Conservation (phyloP, 106 monocot genomes). For the Phalaenopsis aphrodite region DNA sequence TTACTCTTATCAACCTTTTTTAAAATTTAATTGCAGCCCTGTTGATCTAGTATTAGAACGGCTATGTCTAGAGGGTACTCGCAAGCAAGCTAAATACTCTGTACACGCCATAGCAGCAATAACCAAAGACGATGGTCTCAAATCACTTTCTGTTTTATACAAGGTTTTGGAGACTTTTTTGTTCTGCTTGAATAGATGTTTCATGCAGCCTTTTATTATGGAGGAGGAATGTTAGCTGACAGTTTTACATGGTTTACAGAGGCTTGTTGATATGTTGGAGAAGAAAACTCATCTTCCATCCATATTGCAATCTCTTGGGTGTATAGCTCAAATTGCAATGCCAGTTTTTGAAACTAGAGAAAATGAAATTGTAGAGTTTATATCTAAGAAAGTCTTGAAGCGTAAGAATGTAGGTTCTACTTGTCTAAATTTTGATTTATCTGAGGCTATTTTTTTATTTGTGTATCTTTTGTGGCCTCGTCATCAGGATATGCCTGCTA, state of each 20-base stretch:
- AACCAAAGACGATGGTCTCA: slow-evolving; percentile 96
- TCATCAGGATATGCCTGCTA: slow-evolving; percentile 4
- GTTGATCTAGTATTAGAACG: slow-evolving; percentile 84
- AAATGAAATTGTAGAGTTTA: slow-evolving; percentile 73
- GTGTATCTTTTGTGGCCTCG: not conserved
- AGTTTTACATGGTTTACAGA: slow-evolving; percentile 36
- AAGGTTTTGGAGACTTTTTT: slow-evolving; percentile 48
- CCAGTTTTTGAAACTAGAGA: slow-evolving; percentile 98
- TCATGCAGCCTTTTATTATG: not conserved
- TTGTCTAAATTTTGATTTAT: not conserved
- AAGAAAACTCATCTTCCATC: slow-evolving; percentile 84
- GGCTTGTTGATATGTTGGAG: slow-evolving; percentile 85
- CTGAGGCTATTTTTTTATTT: not conserved
- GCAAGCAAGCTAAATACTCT: slow-evolving; percentile 94
- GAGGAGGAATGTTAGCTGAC: not conserved
- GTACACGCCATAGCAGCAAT: slow-evolving; percentile 91
- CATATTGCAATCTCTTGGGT: slow-evolving; percentile 88
- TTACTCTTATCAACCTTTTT: not conserved
- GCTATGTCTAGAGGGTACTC: slow-evolving; percentile 80
- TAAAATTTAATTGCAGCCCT: slow-evolving; percentile 43
- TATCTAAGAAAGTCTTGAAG: slow-evolving; percentile 67
- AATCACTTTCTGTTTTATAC: slow-evolving; percentile 95
- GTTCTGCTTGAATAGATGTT: slow-evolving; percentile 1
- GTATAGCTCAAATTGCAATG: slow-evolving; percentile 94
- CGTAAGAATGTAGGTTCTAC: slow-evolving; percentile 52